Conservation (phyloP, 2,329 filamentous ascomycete species). For the Diaporthe citriasiana region DNA sequence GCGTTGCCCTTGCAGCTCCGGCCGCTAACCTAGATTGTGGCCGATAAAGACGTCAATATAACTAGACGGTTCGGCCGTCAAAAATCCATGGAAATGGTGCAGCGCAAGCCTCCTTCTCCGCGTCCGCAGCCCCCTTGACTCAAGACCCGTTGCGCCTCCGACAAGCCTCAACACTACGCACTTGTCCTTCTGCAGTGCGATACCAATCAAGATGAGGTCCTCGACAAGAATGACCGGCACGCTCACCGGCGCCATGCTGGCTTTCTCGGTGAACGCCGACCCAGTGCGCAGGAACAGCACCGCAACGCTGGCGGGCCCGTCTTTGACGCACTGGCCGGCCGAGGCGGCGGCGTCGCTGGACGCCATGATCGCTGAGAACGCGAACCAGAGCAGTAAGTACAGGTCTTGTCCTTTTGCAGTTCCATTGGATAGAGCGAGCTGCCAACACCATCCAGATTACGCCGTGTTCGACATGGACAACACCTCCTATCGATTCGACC, state of each 20-base stretch:
- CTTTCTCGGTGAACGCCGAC: slow-evolving; percentile 23
- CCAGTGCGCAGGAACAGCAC: slow-evolving; percentile 17
- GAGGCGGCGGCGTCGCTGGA: slow-evolving; percentile 53
- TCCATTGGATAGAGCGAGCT: not conserved
- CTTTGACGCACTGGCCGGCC: slow-evolving; percentile 53
- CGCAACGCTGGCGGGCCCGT: slow-evolving; percentile 40
- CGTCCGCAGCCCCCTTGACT: slow-evolving; percentile 5
- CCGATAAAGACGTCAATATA: slow-evolving; percentile 19
- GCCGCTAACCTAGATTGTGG: slow-evolving; percentile 2
- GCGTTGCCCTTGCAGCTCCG: slow-evolving; percentile 21
- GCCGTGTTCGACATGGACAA: slow-evolving; percentile 63
- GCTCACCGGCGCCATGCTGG: slow-evolving; percentile 27
- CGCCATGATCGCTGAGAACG: slow-evolving; percentile 56
- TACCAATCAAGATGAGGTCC: slow-evolving; percentile 20
- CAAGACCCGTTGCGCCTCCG: not conserved
- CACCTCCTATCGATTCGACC: slow-evolving; percentile 58
- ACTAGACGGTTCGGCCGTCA: not conserved
- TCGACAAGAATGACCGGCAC: slow-evolving; percentile 21
- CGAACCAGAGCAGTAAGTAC: slow-evolving; percentile 49
- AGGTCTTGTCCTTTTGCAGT: no score
- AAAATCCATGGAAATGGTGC: not conserved
- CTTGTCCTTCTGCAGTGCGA: not conserved
- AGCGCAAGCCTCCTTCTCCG: not conserved
- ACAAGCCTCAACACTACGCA: not conserved
- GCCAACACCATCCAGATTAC: slow-evolving; percentile 45